Evolutionary conservation across 2,329 filamentous ascomycete genomes (phyloP), one percentile per base, ranked within the genome.

Genomic region (Fusarium drepaniforme): DNA sequence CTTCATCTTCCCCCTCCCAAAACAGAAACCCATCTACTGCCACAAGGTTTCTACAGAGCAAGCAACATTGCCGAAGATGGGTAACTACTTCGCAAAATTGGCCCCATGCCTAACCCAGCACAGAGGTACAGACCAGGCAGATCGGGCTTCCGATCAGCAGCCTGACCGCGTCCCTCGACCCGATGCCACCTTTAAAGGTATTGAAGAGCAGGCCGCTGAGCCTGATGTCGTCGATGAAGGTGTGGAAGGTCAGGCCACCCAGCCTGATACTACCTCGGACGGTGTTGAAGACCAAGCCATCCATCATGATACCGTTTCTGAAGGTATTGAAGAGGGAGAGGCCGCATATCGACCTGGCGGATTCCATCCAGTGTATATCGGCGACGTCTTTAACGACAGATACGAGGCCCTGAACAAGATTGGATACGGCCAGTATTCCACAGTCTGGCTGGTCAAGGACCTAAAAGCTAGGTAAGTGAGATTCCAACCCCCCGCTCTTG

Each of bases 281-380:
- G 37, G 16, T 2, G 16, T 18, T 18, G 38, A 40, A 21, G 40
- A 13, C n/a, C 18, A 21, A 2, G 5, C 18, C 18, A 6, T 21
- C n/a, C 42, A 46, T 4, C 12, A 8, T 23, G 21, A 46, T 23
- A 4, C n/a, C 15, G 37, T 1, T 4, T 42, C 57, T 16, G 37
- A 23, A 28, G 63, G 37, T 16, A 51, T 70, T 11, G 69, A 74
- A 58, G 66, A 74, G 30, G 69, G 72, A 3, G 35, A 15, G 13
- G 64, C 16, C 33, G 21, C 16, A 8, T 77, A 77, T 30, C 56
- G 25, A 23, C 21, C 53, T 8, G 71, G 69, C 1, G 73, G 66
- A 1, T 75, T 70, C 18, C 73, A 77, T 38, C 71, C 73, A 2
- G 73, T 74, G 15, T 75, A 74, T 13, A 66, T 74, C 18, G 75